Base-by-base conservation (phyloP, 1,284 basidiomycete genomes). In the Ganoderma lingzhi region DNA sequence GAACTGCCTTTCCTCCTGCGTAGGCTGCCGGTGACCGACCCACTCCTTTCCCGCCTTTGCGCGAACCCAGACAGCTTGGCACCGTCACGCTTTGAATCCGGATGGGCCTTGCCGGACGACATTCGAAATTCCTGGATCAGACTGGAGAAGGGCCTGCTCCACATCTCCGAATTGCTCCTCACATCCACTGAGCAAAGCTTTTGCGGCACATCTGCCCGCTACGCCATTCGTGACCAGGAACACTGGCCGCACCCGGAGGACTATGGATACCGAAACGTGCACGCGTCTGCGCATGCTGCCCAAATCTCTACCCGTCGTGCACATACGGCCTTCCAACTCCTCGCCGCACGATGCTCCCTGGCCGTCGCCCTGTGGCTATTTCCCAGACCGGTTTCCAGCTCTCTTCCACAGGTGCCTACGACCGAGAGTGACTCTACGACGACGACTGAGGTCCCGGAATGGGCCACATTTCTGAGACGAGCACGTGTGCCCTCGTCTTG, bases 341-440 rank as follows among this genome's bases (percentile, higher is more conserved):
- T 51, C 6, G 48, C 12, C 1, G 48, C 48, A 0, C 48, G 48
- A 10, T 51, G 48, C 48, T 51, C 48, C 1, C 28, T 51, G 23
- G n/a, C 28, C 2, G n/a, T 51, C 2, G 48, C 48, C 14, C n/a
- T 51, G 8, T 51, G 48, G 48, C 48, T 28, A 9, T 51, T 23
- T 14, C 48, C 48, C 1, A 23, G 23, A 1, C 23, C 6, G 17
- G 19, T 6, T 4, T 28, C 6, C 6, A 8, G 28, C 8, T 6
- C 2, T 0, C 5, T 1, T 1, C 17, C 9, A 6, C n/a, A 12
- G 23, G 0, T 14, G 23, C 6, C 3, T 1, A 28, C 23, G 9
- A 28, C 3, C 23, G 6, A 28, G 0, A 28, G 28, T n/a, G 48
- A 51, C n/a, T 19, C 2, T 3, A 17, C 17, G 17, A 28, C 23